A percentile compares a stretch with the other conserved stretches of the same genome.
Evolutionary conservation across 192 early-diverging fungal species (phyloP).

Genomic region (Linnemannia hyalina): DNA sequence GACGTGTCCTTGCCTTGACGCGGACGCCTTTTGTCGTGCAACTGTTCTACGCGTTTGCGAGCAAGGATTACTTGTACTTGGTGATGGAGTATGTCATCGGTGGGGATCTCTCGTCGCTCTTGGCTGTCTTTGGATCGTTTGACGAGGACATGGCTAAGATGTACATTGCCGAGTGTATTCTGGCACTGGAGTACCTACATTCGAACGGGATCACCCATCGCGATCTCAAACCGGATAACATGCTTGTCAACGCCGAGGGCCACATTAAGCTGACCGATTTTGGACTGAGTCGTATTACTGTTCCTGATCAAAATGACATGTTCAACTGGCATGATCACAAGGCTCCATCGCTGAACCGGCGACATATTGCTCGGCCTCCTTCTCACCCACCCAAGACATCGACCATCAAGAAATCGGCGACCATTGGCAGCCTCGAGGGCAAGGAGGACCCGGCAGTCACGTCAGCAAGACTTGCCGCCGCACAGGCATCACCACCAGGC

Average conservation of each 20-base stretch:
- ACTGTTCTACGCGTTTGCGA: slow-evolving; percentile 94
- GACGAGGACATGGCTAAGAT: slow-evolving; percentile 85
- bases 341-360: slow-evolving; percentile 25
- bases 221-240: slow-evolving; percentile 87
- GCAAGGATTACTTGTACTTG: slow-evolving; percentile 87
- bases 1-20: slow-evolving; percentile 84
- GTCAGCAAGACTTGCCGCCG: not conserved
- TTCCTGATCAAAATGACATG: slow-evolving; percentile 65
- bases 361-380: slow-evolving; percentile 19
- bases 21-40: slow-evolving; percentile 90
- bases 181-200: slow-evolving; percentile 94
- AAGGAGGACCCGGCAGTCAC: not conserved
- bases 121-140: slow-evolving; percentile 83
- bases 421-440: not conserved
- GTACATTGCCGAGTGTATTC: slow-evolving; percentile 91
- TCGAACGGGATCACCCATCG: slow-evolving; percentile 91
- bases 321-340: slow-evolving; percentile 50
- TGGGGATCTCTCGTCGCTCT: slow-evolving; percentile 84
- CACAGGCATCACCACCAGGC: not conserved
- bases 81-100: slow-evolving; percentile 96
- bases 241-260: slow-evolving; percentile 87
- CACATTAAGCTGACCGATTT: slow-evolving; percentile 97
- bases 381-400: slow-evolving; percentile 3
- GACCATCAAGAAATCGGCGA: slow-evolving; percentile 5
- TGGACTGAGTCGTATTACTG: slow-evolving; percentile 89